Conservation (phyloP, 768 basidiomycete species). For the Lactarius hatsudake region DNA sequence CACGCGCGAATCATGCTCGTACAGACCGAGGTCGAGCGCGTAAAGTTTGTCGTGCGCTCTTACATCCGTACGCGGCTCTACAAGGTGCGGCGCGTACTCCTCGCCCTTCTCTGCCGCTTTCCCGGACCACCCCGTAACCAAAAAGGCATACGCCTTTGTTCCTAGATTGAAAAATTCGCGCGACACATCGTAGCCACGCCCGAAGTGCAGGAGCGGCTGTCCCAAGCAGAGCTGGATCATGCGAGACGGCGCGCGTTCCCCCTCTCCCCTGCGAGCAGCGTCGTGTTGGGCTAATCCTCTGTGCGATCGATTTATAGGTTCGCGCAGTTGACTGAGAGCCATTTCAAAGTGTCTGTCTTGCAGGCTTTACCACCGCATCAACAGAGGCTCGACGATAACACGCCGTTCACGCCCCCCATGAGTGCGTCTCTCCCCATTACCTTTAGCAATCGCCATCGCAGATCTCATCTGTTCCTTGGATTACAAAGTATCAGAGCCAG, state of each 20-base stretch:
- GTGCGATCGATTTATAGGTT: slow-evolving; percentile 47
- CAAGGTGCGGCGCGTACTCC: slow-evolving; percentile 57
- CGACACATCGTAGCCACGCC: slow-evolving; percentile 71
- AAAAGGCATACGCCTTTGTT: background rate
- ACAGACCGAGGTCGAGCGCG: slow-evolving; percentile 91
- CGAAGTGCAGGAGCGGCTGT: slow-evolving; percentile 72
- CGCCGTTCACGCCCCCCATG: slow-evolving; percentile 73
- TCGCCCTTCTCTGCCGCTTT: background rate
- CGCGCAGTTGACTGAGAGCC: slow-evolving; percentile 69
- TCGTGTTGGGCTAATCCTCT: background rate
- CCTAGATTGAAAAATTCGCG: slow-evolving; percentile 84
- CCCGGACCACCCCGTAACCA: background rate
- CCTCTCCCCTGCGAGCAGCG: background rate
- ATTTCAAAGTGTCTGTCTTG: slow-evolving; percentile 77
- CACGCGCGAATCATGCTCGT: slow-evolving; percentile 91
- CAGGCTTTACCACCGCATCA: slow-evolving; percentile 79
- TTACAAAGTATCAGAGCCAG: slow-evolving; percentile 67
- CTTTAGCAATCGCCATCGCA: slow-evolving; percentile 3
- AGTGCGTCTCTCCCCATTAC: slow-evolving; percentile 40
- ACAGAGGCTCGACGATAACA: slow-evolving; percentile 70
- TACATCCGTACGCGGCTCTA: slow-evolving; percentile 83
- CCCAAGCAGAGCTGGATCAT: slow-evolving; percentile 78
- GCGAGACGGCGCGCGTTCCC: slow-evolving; percentile 57
- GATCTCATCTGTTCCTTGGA: slow-evolving; percentile 6
- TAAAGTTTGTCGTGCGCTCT: slow-evolving; percentile 87